phyloP scores from a whole-genome alignment of 176 grass and related monocot genomes.

The Aegilops speltoides region DNA sequence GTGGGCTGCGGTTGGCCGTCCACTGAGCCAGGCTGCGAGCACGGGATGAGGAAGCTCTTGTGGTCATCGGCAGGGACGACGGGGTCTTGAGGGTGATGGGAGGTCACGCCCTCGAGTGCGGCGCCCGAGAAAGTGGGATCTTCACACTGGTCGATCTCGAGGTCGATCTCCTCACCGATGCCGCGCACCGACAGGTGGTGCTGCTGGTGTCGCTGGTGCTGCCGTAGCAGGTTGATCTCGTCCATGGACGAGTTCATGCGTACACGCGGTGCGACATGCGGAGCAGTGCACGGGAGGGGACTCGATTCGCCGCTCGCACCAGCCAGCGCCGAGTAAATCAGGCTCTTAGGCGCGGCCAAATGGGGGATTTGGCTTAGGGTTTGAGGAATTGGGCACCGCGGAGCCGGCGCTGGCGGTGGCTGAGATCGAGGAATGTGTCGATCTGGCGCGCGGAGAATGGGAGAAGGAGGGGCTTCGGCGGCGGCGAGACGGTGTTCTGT shows the following conservation, averaged over 20 bases:
- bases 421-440: not conserved
- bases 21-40: slow-evolving; percentile 29
- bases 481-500: slow-evolving; percentile 6
- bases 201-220: slow-evolving; percentile 69
- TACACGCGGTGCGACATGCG: slow-evolving; percentile 10
- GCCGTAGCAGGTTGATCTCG: slow-evolving; percentile 83
- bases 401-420: not conserved
- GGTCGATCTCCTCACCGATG: slow-evolving; percentile 94
- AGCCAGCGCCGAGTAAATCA: slow-evolving; percentile 6
- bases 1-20: slow-evolving; percentile 36
- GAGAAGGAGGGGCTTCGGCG: not conserved
- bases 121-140: slow-evolving; percentile 77
- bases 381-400: slow-evolving; percentile 1
- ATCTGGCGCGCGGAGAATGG: not conserved
- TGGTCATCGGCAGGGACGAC: slow-evolving; percentile 59
- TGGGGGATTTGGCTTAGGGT: slow-evolving; percentile 39
- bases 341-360: not conserved
- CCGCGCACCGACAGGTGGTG: slow-evolving; percentile 82
- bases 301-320: not conserved
- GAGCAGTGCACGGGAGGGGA: not conserved
- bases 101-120: slow-evolving; percentile 49
- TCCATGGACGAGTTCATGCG: slow-evolving; percentile 78
- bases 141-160: slow-evolving; percentile 86
- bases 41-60: slow-evolving; percentile 76
- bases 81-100: slow-evolving; percentile 47